These are phyloP conservation scores for Carex arenaria DNA, from an alignment of 202 grass and related monocot genomes.

Conservation along the genomic window DNA sequence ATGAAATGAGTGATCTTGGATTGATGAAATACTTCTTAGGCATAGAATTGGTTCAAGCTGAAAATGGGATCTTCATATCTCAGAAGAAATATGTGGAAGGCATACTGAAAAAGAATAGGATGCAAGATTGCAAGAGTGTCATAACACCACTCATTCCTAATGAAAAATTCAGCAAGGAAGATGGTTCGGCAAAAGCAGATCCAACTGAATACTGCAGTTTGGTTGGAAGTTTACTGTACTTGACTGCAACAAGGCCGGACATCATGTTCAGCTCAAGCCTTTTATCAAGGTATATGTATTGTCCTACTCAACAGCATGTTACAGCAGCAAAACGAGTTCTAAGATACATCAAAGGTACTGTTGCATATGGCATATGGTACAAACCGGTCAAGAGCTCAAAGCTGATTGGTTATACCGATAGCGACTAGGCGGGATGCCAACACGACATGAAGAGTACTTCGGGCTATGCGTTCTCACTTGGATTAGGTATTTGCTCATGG, in stretches of 20 bases:
- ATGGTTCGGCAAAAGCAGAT: background rate
- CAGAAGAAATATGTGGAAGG: background rate
- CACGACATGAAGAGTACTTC: background rate
- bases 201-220: background rate
- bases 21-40: background rate
- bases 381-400: background rate
- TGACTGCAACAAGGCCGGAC: background rate
- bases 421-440: background rate
- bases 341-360: background rate
- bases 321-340: background rate
- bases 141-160: background rate
- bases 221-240: background rate
- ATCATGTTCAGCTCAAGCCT: background rate
- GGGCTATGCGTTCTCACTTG: background rate
- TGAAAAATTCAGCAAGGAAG: background rate
- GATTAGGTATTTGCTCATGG: background rate
- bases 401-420: background rate
- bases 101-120: background rate
- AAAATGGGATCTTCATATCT: background rate
- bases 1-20: background rate
- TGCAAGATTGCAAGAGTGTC: background rate
- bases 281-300: background rate
- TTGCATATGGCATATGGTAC: background rate
- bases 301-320: background rate
- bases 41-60: background rate